These are phyloP conservation scores for Hypoxylon fuscum DNA, from an alignment of 495 filamentous ascomycete genomes.

Conservation along the genomic window DNA sequence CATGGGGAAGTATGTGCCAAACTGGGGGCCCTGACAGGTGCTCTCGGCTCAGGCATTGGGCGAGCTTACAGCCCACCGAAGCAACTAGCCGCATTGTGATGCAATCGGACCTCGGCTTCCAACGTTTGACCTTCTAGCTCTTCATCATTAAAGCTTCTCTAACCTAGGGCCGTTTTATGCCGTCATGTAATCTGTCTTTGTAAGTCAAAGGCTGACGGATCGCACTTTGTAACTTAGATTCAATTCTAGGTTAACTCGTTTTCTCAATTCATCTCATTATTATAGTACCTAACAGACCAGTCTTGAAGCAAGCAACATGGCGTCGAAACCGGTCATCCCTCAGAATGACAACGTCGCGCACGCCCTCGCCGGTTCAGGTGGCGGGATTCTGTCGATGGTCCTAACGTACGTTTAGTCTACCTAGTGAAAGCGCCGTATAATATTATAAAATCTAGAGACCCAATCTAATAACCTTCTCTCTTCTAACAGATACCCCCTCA, in stretches of 20 bases:
- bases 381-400: slow-evolving; percentile 93
- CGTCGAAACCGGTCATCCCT: slow-evolving; percentile 60
- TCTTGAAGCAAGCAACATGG: slow-evolving; percentile 21
- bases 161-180: no score
- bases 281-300: neutral
- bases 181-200: no score
- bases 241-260: neutral
- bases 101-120: slow-evolving; percentile 48
- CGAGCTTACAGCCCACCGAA: neutral
- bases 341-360: slow-evolving; percentile 93
- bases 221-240: neutral
- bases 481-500: slow-evolving; percentile 81
- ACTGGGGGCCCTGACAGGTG: slow-evolving; percentile 12
- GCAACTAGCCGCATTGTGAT: slow-evolving; percentile 38
- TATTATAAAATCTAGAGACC: slow-evolving; percentile 1
- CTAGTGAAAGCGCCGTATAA: neutral
- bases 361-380: slow-evolving; percentile 86
- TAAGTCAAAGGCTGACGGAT: no score
- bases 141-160: slow-evolving; percentile 1
- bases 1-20: no score
- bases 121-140: slow-evolving; percentile 1
- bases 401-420: slow-evolving; percentile 70
- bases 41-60: slow-evolving; percentile 15
- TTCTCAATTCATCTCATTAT: neutral
- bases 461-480: slow-evolving; percentile 15